Evolutionary conservation across 371 early-diverging fungal species (phyloP).

Genomic region (Choanephora cucurbitarum): DNA sequence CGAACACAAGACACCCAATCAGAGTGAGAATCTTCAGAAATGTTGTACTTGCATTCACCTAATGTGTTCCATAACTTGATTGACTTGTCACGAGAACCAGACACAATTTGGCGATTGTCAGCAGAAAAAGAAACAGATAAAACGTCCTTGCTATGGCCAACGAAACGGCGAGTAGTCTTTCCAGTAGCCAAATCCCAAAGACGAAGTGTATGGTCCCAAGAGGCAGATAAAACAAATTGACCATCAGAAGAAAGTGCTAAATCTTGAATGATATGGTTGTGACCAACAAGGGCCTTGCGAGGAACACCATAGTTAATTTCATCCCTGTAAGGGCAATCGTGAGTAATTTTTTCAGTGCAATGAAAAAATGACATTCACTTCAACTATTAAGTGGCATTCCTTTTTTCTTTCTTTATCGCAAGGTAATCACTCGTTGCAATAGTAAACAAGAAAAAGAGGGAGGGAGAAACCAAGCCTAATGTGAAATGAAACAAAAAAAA

Average conservation of each 20-base stretch:
- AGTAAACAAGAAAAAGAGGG: not conserved
- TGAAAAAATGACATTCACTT: conserved; percentile 21
- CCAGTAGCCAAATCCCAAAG: conserved; percentile 95
- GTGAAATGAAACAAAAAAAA: conserved; percentile 5
- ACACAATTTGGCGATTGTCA: conserved; percentile 97
- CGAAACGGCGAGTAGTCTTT: conserved; percentile 87
- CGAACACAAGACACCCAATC: conserved; percentile 97
- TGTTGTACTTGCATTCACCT: conserved; percentile 96
- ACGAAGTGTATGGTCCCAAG: conserved; percentile 97
- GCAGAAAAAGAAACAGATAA: conserved; percentile 96
- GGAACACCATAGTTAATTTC: conserved; percentile 88
- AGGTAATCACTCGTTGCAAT: not conserved
- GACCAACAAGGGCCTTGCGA: conserved; percentile 83
- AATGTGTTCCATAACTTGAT: conserved; percentile 99
- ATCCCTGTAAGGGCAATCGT: conserved; percentile 58
- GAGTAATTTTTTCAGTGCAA: conserved; percentile 18
- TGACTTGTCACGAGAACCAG: conserved; percentile 93
- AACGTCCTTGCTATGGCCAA: conserved; percentile 95
- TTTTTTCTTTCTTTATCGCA: not conserved
- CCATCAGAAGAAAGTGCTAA: conserved; percentile 95
- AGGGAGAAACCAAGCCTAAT: not conserved
- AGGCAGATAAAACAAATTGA: conserved; percentile 93
- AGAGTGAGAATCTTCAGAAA: conserved; percentile 87
- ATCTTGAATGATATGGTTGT: conserved; percentile 97
- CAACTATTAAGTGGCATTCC: conserved; percentile 11